These are phyloP conservation scores for Spizellomyces punctatus DNA, from an alignment of 192 early-diverging fungal genomes.

Conservation along the genomic window DNA sequence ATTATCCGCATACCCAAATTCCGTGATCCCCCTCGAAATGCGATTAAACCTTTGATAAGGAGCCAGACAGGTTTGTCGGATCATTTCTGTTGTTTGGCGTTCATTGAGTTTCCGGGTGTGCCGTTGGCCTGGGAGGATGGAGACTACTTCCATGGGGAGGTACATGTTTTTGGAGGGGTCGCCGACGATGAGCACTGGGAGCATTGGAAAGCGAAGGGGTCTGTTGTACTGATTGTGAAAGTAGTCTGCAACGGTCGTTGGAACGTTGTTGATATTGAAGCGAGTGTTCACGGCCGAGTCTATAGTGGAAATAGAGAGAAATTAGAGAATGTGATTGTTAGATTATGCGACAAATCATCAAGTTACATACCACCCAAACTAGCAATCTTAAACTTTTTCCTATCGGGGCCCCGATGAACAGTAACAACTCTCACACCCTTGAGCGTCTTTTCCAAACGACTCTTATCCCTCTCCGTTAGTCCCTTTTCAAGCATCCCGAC, in stretches of 20 bases:
- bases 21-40: constrained; percentile 16
- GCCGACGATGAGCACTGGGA: constrained; percentile 69
- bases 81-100: constrained; percentile 36
- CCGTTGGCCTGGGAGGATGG: constrained; percentile 60
- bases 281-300: too few relatives aligned
- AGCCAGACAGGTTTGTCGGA: constrained; percentile 35
- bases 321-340: not conserved
- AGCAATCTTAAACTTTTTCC: not conserved
- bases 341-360: too few relatives aligned
- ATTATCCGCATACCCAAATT: constrained; percentile 7
- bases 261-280: too few relatives aligned
- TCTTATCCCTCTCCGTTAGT: not conserved
- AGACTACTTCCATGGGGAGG: constrained; percentile 85
- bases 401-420: not conserved
- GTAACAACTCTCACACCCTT: not conserved
- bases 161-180: constrained; percentile 41
- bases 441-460: not conserved
- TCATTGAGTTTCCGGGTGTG: constrained; percentile 26
- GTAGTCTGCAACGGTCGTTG: constrained; percentile 61
- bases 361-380: not conserved
- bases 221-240: constrained; percentile 70
- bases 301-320: too few relatives aligned
- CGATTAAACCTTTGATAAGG: constrained; percentile 14
- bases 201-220: constrained; percentile 63
- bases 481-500: not conserved